phyloP scores from a whole-genome alignment of 2,329 filamentous ascomycete genomes.

The Claviceps capensis region DNA sequence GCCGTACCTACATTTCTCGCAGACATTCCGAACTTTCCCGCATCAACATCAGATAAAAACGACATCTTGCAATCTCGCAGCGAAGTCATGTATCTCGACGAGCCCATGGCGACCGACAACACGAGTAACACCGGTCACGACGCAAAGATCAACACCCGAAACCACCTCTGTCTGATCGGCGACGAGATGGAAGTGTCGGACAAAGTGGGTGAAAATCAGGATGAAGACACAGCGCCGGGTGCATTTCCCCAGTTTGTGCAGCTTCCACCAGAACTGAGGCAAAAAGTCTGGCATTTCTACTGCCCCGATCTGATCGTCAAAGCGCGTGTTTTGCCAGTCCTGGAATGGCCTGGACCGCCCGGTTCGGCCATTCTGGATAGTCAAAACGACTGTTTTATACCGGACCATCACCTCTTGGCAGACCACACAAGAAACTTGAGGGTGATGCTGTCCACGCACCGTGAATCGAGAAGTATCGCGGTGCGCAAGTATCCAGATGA shows the following conservation, averaged over 20 bases:
- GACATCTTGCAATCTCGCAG: background rate
- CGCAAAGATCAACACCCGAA: background rate
- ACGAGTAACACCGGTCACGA: constrained; percentile 1
- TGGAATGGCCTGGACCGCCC: background rate
- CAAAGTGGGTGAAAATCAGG: background rate
- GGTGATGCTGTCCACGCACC: constrained; percentile 19
- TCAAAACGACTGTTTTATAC: constrained; percentile 8
- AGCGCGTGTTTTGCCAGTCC: constrained; percentile 12
- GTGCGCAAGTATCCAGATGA: constrained; percentile 18
- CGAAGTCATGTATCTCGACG: constrained; percentile 1
- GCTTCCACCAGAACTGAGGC: constrained; percentile 22
- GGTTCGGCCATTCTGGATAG: background rate
- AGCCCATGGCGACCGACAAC: background rate
- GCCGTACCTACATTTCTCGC: too few species aligned
- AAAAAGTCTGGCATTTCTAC: constrained; percentile 19
- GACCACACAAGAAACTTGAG: constrained; percentile 17
- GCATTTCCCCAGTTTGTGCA: constrained; percentile 13
- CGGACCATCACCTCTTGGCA: constrained; percentile 12
- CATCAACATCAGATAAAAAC: too few species aligned
- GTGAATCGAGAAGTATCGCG: constrained; percentile 22
- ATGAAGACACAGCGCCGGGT: background rate
- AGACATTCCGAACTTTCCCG: too few species aligned
- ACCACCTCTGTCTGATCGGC: constrained; percentile 4
- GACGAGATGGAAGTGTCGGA: constrained; percentile 6
- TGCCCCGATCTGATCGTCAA: constrained; percentile 15